Conservation (phyloP, 768 basidiomycete species). For the Rhodotorula paludigena region DNA sequence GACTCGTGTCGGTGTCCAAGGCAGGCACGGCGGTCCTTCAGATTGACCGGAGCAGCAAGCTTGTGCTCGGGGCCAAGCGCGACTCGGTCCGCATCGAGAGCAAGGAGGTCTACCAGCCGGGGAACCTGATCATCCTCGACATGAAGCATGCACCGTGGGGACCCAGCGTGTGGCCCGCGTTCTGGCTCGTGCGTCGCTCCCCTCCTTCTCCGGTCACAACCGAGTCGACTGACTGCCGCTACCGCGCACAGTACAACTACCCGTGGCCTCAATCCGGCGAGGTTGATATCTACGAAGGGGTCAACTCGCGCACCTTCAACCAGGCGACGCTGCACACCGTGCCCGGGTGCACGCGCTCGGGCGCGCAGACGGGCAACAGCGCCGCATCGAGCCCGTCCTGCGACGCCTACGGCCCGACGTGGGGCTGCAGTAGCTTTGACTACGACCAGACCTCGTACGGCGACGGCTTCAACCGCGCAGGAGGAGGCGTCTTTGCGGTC, state of each 20-base stretch:
- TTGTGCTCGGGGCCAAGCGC: background rate
- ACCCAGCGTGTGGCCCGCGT: slow-evolving; percentile 6
- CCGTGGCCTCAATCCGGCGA: slow-evolving; percentile 52
- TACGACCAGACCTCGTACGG: slow-evolving; percentile 49
- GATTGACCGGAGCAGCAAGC: slow-evolving; percentile 10
- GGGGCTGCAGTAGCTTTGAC: slow-evolving; percentile 52
- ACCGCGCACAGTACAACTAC: background rate
- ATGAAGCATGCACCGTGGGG: slow-evolving; percentile 13
- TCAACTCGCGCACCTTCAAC: slow-evolving; percentile 50
- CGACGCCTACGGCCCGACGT: slow-evolving; percentile 36
- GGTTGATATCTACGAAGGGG: slow-evolving; percentile 43
- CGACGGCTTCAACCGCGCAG: slow-evolving; percentile 50
- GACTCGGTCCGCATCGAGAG: slow-evolving; percentile 6
- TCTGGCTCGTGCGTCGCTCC: slow-evolving; percentile 10
- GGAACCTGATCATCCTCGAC: slow-evolving; percentile 19
- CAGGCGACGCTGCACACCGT: slow-evolving; percentile 46
- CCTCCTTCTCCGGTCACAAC: background rate
- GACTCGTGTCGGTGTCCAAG: background rate
- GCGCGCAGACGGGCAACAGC: slow-evolving; percentile 44
- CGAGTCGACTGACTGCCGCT: too few relatives aligned
- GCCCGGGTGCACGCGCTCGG: slow-evolving; percentile 11
- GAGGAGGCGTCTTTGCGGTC: slow-evolving; percentile 51
- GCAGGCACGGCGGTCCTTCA: slow-evolving; percentile 6
- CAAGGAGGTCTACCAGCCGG: slow-evolving; percentile 10
- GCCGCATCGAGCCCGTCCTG: slow-evolving; percentile 46